Conservation (phyloP, 176 grass and related monocot species). For the Aegilops umbellulata region DNA sequence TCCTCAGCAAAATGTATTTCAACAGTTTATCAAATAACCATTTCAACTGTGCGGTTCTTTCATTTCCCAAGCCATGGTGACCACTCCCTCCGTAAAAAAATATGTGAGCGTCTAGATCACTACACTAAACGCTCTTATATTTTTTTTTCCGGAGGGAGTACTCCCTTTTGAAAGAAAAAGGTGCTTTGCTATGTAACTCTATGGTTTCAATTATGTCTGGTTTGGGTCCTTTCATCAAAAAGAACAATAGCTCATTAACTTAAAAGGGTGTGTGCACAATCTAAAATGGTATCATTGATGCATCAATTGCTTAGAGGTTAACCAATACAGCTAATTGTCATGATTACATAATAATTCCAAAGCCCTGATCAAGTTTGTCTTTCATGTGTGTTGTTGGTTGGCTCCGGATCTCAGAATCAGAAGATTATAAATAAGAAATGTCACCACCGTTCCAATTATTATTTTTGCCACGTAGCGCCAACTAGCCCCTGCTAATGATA, state of each 20-base stretch:
- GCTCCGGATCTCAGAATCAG: background rate
- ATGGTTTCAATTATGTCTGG: too few species aligned
- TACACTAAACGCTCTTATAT: too few species aligned
- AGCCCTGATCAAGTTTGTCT: conserved; percentile 13
- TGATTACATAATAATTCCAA: background rate
- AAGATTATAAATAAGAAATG: conserved; percentile 1
- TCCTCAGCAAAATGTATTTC: too few species aligned
- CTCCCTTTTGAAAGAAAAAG: too few species aligned
- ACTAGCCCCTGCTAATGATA: background rate
- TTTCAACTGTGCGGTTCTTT: too few species aligned
- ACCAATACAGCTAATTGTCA: background rate
- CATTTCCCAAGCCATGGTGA: too few species aligned
- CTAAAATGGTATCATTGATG: background rate
- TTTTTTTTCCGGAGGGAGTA: too few species aligned
- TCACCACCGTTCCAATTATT: conserved; percentile 1
- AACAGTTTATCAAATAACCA: too few species aligned
- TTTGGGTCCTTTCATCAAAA: background rate
- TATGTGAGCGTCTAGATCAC: too few species aligned
- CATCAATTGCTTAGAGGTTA: background rate
- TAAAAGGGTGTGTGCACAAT: background rate
- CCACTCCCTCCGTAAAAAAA: too few species aligned
- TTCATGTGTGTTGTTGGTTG: conserved; percentile 2
- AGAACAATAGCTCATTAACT: background rate
- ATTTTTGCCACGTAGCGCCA: conserved; percentile 4
- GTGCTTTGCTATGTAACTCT: too few species aligned